These are phyloP conservation scores for Pichia kudriavzevii DNA, from an alignment of 1,139 yeast species.

Conservation along the genomic window DNA sequence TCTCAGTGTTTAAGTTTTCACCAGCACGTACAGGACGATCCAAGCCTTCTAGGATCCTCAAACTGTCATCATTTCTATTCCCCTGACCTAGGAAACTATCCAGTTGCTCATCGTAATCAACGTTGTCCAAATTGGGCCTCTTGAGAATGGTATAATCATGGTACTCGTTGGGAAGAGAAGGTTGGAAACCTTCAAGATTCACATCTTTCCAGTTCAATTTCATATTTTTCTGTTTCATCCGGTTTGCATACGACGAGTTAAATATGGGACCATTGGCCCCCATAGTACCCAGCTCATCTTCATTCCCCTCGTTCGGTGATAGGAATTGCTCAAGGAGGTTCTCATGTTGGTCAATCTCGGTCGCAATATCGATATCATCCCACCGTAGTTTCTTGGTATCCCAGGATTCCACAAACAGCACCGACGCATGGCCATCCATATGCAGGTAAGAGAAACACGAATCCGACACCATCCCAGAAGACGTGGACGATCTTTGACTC, in stretches of 20 bases:
- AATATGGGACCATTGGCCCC: conserved; percentile 23
- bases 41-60: no score
- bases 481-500: neutral
- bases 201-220: conserved; percentile 31
- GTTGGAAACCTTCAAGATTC: conserved; percentile 26
- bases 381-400: conserved; percentile 30
- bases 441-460: conserved; percentile 26
- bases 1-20: neutral
- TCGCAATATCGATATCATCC: conserved; percentile 31
- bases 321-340: conserved; percentile 24
- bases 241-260: conserved; percentile 23
- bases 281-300: conserved; percentile 18
- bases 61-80: neutral
- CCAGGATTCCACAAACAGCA: conserved; percentile 33
- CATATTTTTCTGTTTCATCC: conserved; percentile 22
- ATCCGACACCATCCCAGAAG: conserved; percentile 11
- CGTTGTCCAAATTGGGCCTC: conserved; percentile 13
- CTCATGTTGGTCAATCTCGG: conserved; percentile 13
- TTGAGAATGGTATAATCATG: conserved; percentile 21
- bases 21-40: neutral
- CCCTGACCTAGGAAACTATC: neutral
- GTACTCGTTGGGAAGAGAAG: neutral
- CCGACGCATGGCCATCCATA: conserved; percentile 29
- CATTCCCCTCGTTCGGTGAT: conserved; percentile 22
- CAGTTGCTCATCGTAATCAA: conserved; percentile 1